A percentile compares a stretch with the other conserved stretches of the same genome.
These are phyloP conservation scores for Fusarium zealandicum DNA, from an alignment of 2,329 filamentous ascomycete species.

Conservation along the genomic window DNA sequence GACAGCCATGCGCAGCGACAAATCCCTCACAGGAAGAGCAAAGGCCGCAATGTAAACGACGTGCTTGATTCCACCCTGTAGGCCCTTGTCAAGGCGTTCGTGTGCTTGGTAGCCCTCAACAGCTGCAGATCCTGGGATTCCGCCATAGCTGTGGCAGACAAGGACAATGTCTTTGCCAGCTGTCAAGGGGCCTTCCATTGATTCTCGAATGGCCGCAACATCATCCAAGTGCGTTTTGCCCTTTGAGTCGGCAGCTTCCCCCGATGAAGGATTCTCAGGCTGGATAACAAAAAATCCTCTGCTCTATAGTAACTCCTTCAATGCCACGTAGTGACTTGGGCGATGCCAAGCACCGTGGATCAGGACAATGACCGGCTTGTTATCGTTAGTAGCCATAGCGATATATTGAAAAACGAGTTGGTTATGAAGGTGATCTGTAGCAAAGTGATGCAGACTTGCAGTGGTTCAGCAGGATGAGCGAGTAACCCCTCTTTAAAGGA, in stretches of 20 bases:
- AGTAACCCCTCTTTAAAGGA: too few species aligned
- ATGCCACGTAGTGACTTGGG: conserved; percentile 4
- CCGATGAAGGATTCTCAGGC: background rate
- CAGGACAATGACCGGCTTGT: conserved; percentile 12
- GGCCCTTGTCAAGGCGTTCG: conserved; percentile 35
- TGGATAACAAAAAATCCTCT: conserved; percentile 9
- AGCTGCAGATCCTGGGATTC: conserved; percentile 40
- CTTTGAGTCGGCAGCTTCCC: background rate
- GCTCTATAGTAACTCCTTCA: background rate
- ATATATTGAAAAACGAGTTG: too few species aligned
- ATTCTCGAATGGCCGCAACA: background rate
- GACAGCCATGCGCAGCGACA: conserved; percentile 1
- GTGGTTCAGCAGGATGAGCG: too few species aligned
- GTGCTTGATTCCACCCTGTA: conserved; percentile 41
- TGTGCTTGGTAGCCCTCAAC: conserved; percentile 38
- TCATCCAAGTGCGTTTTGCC: conserved; percentile 18
- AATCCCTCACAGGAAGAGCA: conserved; percentile 23
- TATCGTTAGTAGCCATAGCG: background rate
- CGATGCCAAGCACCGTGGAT: conserved; percentile 23
- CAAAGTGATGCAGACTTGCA: background rate
- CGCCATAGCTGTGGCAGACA: conserved; percentile 41
- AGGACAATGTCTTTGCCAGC: conserved; percentile 20
- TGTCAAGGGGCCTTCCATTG: background rate
- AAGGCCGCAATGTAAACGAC: conserved; percentile 42
- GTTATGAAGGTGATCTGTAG: background rate